phyloP scores from a whole-genome alignment of 139 green algal species.

The Chlorella sp. region DNA sequence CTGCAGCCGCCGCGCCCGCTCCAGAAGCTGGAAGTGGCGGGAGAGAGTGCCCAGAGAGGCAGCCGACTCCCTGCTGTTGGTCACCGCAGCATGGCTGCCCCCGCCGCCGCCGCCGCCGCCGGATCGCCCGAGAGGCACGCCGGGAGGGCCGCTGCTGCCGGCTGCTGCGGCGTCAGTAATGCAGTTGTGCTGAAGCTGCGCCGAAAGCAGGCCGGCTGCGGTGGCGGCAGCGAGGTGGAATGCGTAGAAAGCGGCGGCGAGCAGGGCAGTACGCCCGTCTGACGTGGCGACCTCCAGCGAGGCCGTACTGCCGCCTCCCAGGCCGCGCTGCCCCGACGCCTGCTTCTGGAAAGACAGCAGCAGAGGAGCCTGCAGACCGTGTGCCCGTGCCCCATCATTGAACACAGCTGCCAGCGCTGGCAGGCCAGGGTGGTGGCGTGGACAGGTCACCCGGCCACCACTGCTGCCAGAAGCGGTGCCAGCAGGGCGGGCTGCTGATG shows the following conservation, averaged over 20 bases:
- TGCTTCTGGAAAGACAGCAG: neutral
- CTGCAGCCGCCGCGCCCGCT: neutral
- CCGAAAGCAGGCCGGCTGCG: neutral
- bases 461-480: neutral
- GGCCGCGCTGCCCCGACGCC: neutral
- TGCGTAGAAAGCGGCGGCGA: neutral
- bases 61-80: neutral
- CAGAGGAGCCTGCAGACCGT: neutral
- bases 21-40: neutral
- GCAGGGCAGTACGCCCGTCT: neutral
- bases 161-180: too few relatives aligned
- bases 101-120: neutral
- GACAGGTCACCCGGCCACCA: neutral
- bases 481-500: neutral
- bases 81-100: neutral
- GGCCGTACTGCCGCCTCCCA: neutral
- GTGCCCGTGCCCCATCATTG: neutral
- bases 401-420: neutral
- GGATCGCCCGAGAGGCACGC: neutral
- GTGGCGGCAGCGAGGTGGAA: neutral
- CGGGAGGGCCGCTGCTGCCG: too few relatives aligned
- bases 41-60: neutral
- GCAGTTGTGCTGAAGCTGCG: neutral
- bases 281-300: neutral
- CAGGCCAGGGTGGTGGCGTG: neutral